Percentiles rank a stretch among this genome's conserved stretches.
phyloP scores from a whole-genome alignment of 1,139 yeast genomes.

The Yamadazyma epiphylla region DNA sequence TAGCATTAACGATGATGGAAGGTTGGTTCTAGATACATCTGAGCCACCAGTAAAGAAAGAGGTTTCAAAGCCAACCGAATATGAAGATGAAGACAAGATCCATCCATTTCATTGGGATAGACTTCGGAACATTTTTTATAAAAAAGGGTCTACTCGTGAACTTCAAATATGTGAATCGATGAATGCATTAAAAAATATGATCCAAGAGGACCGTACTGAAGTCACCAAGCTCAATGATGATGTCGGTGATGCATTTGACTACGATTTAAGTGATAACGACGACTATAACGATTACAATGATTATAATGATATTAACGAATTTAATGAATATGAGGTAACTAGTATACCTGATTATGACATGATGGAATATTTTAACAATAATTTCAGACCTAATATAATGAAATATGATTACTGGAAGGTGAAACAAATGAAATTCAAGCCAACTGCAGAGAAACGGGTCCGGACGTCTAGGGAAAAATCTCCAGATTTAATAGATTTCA shows the following conservation, averaged over 20 bases:
- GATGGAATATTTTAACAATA: slow-evolving; percentile 73
- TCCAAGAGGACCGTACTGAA: slow-evolving; percentile 50
- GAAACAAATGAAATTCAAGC: slow-evolving; percentile 48
- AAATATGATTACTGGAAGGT: slow-evolving; percentile 64
- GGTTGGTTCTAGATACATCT: slow-evolving; percentile 36
- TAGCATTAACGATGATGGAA: slow-evolving; percentile 51
- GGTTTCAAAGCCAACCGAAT: neutral
- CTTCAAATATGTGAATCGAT: slow-evolving; percentile 56
- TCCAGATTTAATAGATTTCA: slow-evolving; percentile 7
- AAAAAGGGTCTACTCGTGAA: slow-evolving; percentile 10
- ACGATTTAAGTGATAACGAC: slow-evolving; percentile 4
- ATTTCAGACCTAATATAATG: slow-evolving; percentile 30
- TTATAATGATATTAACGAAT: slow-evolving; percentile 28
- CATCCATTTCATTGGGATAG: slow-evolving; percentile 11
- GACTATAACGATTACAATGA: neutral
- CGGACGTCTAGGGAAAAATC: no score
- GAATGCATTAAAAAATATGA: slow-evolving; percentile 48
- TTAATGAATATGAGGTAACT: slow-evolving; percentile 7
- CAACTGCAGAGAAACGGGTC: neutral
- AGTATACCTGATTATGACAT: slow-evolving; percentile 56
- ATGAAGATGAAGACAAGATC: neutral
- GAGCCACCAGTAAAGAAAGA: no score
- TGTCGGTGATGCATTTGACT: slow-evolving; percentile 11
- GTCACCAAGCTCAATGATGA: slow-evolving; percentile 6
- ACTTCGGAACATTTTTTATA: slow-evolving; percentile 16